Percentiles rank a stretch among this genome's conserved stretches.
Conservation (phyloP, 768 basidiomycete genomes). For the Lactifluus volemus region DNA sequence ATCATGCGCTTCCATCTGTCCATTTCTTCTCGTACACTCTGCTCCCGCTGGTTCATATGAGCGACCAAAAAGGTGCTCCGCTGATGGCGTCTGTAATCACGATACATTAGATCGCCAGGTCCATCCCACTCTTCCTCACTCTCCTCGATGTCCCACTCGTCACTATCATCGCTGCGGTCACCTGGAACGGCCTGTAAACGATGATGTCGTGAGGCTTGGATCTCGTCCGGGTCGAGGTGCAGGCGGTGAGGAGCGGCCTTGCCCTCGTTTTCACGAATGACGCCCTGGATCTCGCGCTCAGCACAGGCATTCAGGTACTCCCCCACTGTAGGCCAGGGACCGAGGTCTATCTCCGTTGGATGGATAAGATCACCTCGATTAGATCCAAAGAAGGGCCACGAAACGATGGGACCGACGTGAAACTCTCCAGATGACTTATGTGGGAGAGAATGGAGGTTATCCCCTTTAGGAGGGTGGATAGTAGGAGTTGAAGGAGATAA, state of each 20-base stretch:
- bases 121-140: constrained; percentile 69
- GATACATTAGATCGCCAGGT: constrained; percentile 69
- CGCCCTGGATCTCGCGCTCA: constrained; percentile 63
- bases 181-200: constrained; percentile 57
- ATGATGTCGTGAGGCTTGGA: constrained; percentile 62
- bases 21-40: constrained; percentile 62
- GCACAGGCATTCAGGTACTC: constrained; percentile 60
- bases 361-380: constrained; percentile 65
- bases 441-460: background rate
- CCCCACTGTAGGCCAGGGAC: constrained; percentile 58
- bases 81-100: constrained; percentile 77
- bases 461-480: background rate
- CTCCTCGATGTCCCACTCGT: constrained; percentile 72
- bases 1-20: constrained; percentile 58
- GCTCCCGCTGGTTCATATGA: constrained; percentile 56
- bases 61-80: constrained; percentile 70
- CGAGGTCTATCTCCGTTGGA: constrained; percentile 65
- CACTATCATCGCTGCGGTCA: constrained; percentile 66
- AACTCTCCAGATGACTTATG: constrained; percentile 29
- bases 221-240: constrained; percentile 76
- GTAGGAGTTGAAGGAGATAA: constrained; percentile 9
- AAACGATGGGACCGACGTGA: constrained; percentile 74
- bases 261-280: constrained; percentile 70
- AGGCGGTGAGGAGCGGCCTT: constrained; percentile 65
- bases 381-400: constrained; percentile 88